Evolutionary conservation across 352 stramenopile genomes (phyloP), one percentile per base, ranked within the genome.

Genomic region (Globisporangium uncinulatum): DNA sequence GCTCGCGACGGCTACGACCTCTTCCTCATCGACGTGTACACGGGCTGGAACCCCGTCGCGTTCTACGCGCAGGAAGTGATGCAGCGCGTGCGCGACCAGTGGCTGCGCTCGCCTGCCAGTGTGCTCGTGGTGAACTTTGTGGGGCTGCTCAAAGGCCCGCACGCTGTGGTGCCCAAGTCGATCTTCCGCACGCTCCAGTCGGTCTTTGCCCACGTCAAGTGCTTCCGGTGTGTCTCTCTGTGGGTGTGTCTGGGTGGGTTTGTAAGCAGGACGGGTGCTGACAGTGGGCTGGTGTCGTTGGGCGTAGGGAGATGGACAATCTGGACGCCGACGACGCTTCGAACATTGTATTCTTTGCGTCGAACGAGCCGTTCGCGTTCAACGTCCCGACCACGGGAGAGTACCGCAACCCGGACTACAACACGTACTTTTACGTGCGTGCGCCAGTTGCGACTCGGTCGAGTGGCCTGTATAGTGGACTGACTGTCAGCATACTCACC

Each of bases 61-160:
- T 90, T 90, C 57, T 87, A 88, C 58, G 61, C 82, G 19, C 72
- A 71, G n/a, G 80, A 90, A 29, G 60, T 82, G 13, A 71, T 90
- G 54, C 31, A 71, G 36, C 66, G 55, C 9, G 45, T 90, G 50
- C 72, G 69, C 3, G 59, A 72, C 36, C 77, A 76, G 19, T 90
- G 80, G 80, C 69, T 90, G 43, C 32, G 41, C 14, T 67, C 57
- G n/a, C 54, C 59, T 0, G 19, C 15, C 58, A 76, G 83, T 4
- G 76, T 92, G n/a, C 51, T 92, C 19, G 78, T 90, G 24, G 69
- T 90, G 59, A 92, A 90, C 57, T 90, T 92, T 61, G 83, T 90
- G 17, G 83, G 83, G 1, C 85, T 79, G 50, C 73, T 84, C 54
- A 74, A 83, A 41, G 77, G 68, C 7, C 63, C 70, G 17, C 71